A percentile compares a stretch with the other conserved stretches of the same genome.
phyloP scores from a whole-genome alignment of 495 filamentous ascomycete genomes.

The Cercophora newfieldiana region DNA sequence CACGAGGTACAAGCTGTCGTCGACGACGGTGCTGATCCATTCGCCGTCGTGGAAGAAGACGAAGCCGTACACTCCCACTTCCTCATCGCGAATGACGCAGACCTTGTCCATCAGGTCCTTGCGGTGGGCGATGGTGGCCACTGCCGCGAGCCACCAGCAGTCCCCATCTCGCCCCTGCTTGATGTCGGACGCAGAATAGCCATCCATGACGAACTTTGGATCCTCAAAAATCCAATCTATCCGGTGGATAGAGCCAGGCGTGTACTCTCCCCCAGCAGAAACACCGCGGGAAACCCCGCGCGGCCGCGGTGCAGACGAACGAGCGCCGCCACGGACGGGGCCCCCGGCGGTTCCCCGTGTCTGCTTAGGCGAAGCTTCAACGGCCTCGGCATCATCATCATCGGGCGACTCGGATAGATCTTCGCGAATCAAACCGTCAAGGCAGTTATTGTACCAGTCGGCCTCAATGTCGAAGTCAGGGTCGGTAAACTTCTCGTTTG shows the following conservation, averaged over 20 bases:
- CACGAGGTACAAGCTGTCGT: conserved; percentile 42
- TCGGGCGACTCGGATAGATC: conserved; percentile 19
- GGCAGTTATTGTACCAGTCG: conserved; percentile 43
- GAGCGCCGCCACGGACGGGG: not conserved
- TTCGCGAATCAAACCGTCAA: conserved; percentile 28
- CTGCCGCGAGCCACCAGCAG: conserved; percentile 76
- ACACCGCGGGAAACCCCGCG: conserved; percentile 13
- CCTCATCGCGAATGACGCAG: conserved; percentile 68
- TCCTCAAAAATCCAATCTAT: conserved; percentile 68
- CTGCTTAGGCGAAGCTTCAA: not conserved
- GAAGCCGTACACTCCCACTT: conserved; percentile 78
- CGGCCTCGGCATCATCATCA: not conserved
- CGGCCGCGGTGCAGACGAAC: not conserved
- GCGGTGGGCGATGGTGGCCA: conserved; percentile 71
- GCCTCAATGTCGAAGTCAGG: conserved; percentile 73
- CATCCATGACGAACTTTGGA: conserved; percentile 71
- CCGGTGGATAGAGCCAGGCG: conserved; percentile 29
- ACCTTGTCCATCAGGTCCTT: conserved; percentile 65
- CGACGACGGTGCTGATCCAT: conserved; percentile 75
- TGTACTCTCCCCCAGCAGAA: conserved; percentile 12
- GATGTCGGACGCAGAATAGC: conserved; percentile 59
- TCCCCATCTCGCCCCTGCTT: conserved; percentile 54
- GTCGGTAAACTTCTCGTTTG: conserved; percentile 80
- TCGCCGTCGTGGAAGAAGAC: conserved; percentile 81
- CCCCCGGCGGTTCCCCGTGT: not conserved